Evolutionary conservation across 331 rosid species (phyloP), one percentile per base, ranked within the genome.

Genomic region (Saraca asoca): DNA sequence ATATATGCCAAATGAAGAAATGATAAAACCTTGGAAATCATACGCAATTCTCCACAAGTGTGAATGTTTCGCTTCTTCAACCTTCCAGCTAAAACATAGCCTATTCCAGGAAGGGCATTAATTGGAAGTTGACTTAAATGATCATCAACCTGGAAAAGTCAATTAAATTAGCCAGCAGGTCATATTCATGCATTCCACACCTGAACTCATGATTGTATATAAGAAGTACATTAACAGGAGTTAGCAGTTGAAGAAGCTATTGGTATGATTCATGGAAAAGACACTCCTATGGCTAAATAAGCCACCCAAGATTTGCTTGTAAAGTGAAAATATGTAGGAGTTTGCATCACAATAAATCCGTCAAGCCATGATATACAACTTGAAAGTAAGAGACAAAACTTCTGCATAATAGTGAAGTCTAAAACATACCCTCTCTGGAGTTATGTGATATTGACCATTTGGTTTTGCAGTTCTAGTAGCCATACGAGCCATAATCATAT

Each of bases 391-490:
- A 61, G 11, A 72, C 10, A 13, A 42, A 29, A 63, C 3, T 55
- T 78, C 60, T 20, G 20, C 64, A 69, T 12, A 56, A 67, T 37
- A 74, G 57, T 62, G 51, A 34, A 53, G 58, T 61, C 74, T 39
- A 58, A 35, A 39, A 66, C 64, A 54, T 75, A 90, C 98, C 82
- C 49, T 81, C 73, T 85, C 90, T 17, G 70, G 76, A 78, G 91
- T 81, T 84, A 93, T 90, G 76, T 72, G 75, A 75, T 76, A 87
- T 80, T 89, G 98, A 70, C 96, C 98, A 58, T 93, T 84, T 15
- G 98, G 98, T 75, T 93, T 93, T 14, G 98, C 98, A 62, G 81
- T 82, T 85, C 81, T 85, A n/a, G 98, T 93, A 51, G 98, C 96
- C 81, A 93, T 91, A 73, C 96, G 96, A 64, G 98, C 90, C 81